Evolutionary conservation across 139 green algal species (phyloP), one percentile per base, ranked within the genome.

Genomic region (Chlorella sp.): DNA sequence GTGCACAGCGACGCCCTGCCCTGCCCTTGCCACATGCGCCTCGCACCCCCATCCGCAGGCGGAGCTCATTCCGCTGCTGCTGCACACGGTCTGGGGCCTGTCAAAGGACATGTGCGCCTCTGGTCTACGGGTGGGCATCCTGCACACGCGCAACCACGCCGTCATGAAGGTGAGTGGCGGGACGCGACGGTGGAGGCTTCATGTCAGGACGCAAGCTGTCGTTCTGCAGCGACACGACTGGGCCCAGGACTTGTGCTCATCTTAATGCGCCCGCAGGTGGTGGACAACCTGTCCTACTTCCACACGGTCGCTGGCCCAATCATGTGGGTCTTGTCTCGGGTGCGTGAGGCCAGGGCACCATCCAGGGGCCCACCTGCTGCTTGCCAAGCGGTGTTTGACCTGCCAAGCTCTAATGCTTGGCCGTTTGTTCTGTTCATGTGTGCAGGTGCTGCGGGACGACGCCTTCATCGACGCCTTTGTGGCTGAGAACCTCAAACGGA

Each of bases 201-300:
- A n/a, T n/a, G n/a, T n/a, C n/a, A n/a, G n/a, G n/a, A n/a, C n/a
- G n/a, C n/a, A n/a, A n/a, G n/a, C n/a, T n/a, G n/a, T n/a, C n/a
- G n/a, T n/a, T n/a, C n/a, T n/a, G n/a, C n/a, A n/a, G n/a, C n/a
- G n/a, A n/a, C n/a, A n/a, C n/a, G n/a, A n/a, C n/a, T n/a, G n/a
- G n/a, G n/a, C n/a, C n/a, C n/a, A n/a, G n/a, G n/a, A n/a, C n/a
- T n/a, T n/a, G n/a, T n/a, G n/a, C n/a, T n/a, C n/a, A n/a, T n/a
- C n/a, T n/a, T n/a, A n/a, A n/a, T n/a, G n/a, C n/a, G n/a, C n/a
- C 33, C 49, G 22, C 42, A 71, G 70, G 79, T 83, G 0, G 31
- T 90, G 2, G 80, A 80, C 67, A 88, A 81, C 68, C 55, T 93
- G 26, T 62, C 67, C n/a, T 85, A 84, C 35, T 94, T 94, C 69